A percentile compares a stretch with the other conserved stretches of the same genome.
phyloP scores from a whole-genome alignment of 1,284 basidiomycete species.

The Rhodotorula sp. region DNA sequence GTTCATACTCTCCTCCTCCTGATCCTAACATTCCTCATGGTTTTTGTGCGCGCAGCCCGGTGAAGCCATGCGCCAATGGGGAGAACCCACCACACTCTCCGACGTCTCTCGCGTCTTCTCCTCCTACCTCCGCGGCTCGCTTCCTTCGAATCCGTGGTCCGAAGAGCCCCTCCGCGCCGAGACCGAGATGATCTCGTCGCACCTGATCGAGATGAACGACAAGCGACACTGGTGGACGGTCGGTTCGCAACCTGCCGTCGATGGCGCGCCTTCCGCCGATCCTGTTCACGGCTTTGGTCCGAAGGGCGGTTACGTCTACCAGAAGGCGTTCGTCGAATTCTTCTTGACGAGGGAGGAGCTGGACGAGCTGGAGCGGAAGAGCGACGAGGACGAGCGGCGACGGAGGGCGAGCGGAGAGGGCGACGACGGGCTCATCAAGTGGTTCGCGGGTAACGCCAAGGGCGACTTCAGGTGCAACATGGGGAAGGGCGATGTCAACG shows the following conservation, averaged over 20 bases:
- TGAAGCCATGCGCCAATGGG: conserved; percentile 85
- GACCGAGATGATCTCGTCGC: conserved; percentile 75
- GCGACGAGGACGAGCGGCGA: conserved; percentile 18
- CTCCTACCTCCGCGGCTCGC: conserved; percentile 49
- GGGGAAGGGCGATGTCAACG: conserved; percentile 50
- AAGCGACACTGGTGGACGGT: conserved; percentile 90
- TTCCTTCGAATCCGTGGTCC: conserved; percentile 86
- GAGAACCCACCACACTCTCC: conserved; percentile 65
- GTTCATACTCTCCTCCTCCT: background rate
- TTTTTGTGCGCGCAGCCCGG: conserved; percentile 63
- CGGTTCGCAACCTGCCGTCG: conserved; percentile 96
- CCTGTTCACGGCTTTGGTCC: conserved; percentile 90
- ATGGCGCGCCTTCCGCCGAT: conserved; percentile 83
- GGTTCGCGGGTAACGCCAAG: conserved; percentile 72
- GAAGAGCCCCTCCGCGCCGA: conserved; percentile 81
- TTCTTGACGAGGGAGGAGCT: conserved; percentile 72
- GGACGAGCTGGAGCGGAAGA: conserved; percentile 57
- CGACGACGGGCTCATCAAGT: conserved; percentile 38
- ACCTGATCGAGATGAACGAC: conserved; percentile 77
- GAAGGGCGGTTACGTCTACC: conserved; percentile 85
- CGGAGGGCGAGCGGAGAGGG: conserved; percentile 25
- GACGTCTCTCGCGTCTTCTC: conserved; percentile 56
- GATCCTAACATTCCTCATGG: background rate
- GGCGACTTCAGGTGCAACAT: conserved; percentile 50
- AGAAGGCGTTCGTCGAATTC: conserved; percentile 97